Evolutionary conservation across 768 basidiomycete species (phyloP).

Genomic region (Sistotremastrum niveocremeum): DNA sequence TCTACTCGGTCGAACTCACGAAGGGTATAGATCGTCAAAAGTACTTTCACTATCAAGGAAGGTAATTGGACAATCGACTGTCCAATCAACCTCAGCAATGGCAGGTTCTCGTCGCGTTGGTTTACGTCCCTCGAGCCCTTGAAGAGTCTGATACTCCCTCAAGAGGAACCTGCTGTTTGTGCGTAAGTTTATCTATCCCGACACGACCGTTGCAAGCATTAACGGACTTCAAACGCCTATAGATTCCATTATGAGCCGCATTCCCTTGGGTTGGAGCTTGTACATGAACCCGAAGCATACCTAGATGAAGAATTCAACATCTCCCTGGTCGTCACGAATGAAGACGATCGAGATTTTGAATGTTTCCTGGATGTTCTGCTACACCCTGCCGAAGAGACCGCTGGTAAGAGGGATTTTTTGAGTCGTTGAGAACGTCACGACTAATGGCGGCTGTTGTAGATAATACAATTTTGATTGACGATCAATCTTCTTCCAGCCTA

Average conservation of each 20-base stretch:
- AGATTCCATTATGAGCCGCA: too few relatives aligned
- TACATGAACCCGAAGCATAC: constrained; percentile 57
- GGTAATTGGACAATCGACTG: constrained; percentile 58
- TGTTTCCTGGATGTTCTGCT: constrained; percentile 61
- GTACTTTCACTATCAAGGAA: constrained; percentile 41
- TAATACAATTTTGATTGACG: constrained; percentile 47
- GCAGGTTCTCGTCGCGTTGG: too few relatives aligned
- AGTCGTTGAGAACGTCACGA: neutral
- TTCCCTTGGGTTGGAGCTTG: constrained; percentile 15
- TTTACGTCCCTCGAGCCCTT: too few relatives aligned
- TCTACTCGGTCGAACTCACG: neutral
- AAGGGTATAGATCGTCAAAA: constrained; percentile 28
- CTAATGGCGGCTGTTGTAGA: constrained; percentile 22
- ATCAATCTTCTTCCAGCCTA: constrained; percentile 51
- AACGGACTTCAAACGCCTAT: too few relatives aligned
- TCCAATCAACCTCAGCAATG: constrained; percentile 30
- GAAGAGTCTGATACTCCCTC: too few relatives aligned
- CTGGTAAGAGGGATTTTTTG: constrained; percentile 31
- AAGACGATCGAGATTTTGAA: constrained; percentile 56
- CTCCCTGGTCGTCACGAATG: constrained; percentile 51
- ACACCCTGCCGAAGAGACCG: constrained; percentile 68
- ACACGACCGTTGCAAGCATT: too few relatives aligned
- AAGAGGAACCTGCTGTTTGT: too few relatives aligned
- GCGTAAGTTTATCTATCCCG: too few relatives aligned
- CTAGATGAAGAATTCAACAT: constrained; percentile 75